A percentile compares a stretch with the other conserved stretches of the same genome.
Conservation (phyloP, 805 yeast species). For the Myxozyma vanderwaltii region DNA sequence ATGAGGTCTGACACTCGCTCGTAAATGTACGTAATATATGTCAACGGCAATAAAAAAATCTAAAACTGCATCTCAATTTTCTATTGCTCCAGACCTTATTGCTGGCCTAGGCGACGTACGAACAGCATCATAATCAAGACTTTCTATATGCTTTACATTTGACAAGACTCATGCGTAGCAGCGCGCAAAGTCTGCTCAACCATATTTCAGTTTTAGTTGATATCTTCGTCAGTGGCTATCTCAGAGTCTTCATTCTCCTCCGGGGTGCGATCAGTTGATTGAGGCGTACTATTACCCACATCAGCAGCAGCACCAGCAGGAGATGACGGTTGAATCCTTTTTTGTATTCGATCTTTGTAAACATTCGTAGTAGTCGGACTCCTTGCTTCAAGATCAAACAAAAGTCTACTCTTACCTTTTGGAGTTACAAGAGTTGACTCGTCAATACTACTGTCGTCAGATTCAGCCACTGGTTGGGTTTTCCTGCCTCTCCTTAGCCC, state of each 20-base stretch:
- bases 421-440: background rate
- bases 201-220: too few relatives aligned
- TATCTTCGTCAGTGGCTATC: background rate
- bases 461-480: background rate
- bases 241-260: conserved; percentile 2
- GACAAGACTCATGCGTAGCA: too few relatives aligned
- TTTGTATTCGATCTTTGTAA: background rate
- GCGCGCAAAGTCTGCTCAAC: too few relatives aligned
- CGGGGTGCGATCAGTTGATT: background rate
- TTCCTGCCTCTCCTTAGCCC: background rate
- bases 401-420: background rate
- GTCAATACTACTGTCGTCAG: background rate
- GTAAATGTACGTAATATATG: background rate
- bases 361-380: background rate
- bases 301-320: background rate
- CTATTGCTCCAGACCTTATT: too few relatives aligned
- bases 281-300: background rate
- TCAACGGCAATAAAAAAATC: too few relatives aligned
- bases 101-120: too few relatives aligned
- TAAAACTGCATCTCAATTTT: too few relatives aligned
- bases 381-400: background rate
- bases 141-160: too few relatives aligned
- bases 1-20: conserved; percentile 5
- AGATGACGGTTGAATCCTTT: background rate
- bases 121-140: too few relatives aligned